These are phyloP conservation scores for Fusarium nurragi DNA, from an alignment of 2,329 filamentous ascomycete species.

Conservation along the genomic window DNA sequence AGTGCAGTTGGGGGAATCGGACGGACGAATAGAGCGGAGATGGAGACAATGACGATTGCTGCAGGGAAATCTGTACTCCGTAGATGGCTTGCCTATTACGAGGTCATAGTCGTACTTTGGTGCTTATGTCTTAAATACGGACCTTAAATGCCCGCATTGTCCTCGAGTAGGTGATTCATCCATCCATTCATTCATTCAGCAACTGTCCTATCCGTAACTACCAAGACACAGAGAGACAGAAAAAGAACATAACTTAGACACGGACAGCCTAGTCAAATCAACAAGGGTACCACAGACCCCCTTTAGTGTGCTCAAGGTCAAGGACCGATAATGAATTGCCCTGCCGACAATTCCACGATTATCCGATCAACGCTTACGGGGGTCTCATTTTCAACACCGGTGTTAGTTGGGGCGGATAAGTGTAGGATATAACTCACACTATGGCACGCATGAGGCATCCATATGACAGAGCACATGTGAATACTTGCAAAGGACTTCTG, in stretches of 20 bases:
- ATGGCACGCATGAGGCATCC: slow-evolving; percentile 10
- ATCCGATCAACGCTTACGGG: slow-evolving; percentile 17
- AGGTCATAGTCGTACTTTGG: slow-evolving; percentile 5
- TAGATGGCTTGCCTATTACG: slow-evolving; percentile 11
- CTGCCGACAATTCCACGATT: slow-evolving; percentile 30
- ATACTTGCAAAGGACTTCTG: not conserved
- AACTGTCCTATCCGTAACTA: not conserved
- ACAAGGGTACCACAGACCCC: slow-evolving; percentile 12
- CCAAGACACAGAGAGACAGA: slow-evolving; percentile 1
- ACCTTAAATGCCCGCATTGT: not conserved
- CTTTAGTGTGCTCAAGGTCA: slow-evolving; percentile 4
- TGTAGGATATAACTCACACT: slow-evolving; percentile 8
- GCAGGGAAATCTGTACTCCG: not conserved
- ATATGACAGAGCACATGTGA: not conserved
- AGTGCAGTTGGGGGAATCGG: slow-evolving; percentile 4
- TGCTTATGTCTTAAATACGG: slow-evolving; percentile 3
- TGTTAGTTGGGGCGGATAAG: slow-evolving; percentile 2
- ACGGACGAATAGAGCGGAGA: slow-evolving; percentile 5
- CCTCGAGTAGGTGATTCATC: not conserved
- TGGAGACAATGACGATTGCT: slow-evolving; percentile 16
- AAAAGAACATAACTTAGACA: not conserved
- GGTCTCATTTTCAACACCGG: slow-evolving; percentile 10
- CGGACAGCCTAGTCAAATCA: slow-evolving; percentile 9
- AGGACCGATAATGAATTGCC: slow-evolving; percentile 20
- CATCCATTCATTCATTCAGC: not conserved